These are phyloP conservation scores for Heracleum sosnowskyi DNA, from an alignment of 129 eudicot genomes.

Conservation along the genomic window DNA sequence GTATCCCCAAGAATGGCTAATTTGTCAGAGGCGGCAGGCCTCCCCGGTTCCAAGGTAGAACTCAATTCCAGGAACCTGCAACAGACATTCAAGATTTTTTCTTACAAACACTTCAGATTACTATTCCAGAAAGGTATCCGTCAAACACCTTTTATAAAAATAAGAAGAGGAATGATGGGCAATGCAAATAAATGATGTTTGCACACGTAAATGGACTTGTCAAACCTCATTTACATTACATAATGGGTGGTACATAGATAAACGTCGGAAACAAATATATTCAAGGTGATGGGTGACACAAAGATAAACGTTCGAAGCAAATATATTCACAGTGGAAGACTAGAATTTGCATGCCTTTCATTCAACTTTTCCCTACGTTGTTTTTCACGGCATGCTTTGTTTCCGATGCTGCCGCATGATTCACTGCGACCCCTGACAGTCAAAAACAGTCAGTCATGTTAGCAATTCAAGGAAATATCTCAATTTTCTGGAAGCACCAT, in stretches of 20 bases:
- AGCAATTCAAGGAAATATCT: background rate
- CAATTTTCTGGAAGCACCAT: background rate
- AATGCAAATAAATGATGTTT: background rate
- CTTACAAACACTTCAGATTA: background rate
- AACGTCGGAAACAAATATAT: background rate
- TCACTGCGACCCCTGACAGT: constrained; percentile 54
- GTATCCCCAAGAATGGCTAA: constrained; percentile 74
- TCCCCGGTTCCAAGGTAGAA: constrained; percentile 72
- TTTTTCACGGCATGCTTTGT: constrained; percentile 88
- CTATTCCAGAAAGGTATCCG: background rate
- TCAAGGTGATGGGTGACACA: background rate
- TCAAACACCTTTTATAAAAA: background rate
- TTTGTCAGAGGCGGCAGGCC: constrained; percentile 72
- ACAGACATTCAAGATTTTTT: background rate
- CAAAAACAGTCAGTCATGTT: constrained; percentile 8
- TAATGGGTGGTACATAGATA: background rate
- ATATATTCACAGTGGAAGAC: background rate
- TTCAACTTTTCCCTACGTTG: constrained; percentile 74
- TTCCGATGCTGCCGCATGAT: constrained; percentile 42
- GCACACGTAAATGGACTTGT: background rate
- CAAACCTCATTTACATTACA: background rate
- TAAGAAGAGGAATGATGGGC: background rate
- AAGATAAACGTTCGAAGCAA: background rate
- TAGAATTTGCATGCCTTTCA: constrained; percentile 44
- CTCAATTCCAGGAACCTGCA: constrained; percentile 72